A percentile compares a stretch with the other conserved stretches of the same genome.
Evolutionary conservation across 2,329 filamentous ascomycete genomes (phyloP).

Genomic region (Fusarium guadeloupense): DNA sequence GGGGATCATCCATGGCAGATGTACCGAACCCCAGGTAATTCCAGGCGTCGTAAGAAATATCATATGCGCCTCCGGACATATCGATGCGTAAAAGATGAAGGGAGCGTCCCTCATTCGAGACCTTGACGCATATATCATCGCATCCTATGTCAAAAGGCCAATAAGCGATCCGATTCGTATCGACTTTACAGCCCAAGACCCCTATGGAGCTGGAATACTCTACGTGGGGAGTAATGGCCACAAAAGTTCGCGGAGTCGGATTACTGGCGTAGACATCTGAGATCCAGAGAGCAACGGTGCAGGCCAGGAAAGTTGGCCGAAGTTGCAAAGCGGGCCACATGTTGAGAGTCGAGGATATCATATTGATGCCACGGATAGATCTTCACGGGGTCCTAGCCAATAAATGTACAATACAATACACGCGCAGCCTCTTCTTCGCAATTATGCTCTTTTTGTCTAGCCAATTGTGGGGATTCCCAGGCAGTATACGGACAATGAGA

Average conservation of each 20-base stretch:
- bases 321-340: too few relatives aligned
- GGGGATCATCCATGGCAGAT: slow-evolving; percentile 45
- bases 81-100: slow-evolving; percentile 67
- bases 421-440: too few relatives aligned
- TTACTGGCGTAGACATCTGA: too few relatives aligned
- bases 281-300: too few relatives aligned
- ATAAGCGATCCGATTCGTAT: slow-evolving; percentile 67
- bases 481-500: too few relatives aligned
- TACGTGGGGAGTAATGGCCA: slow-evolving; percentile 61
- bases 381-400: too few relatives aligned
- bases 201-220: slow-evolving; percentile 64
- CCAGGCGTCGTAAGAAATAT: slow-evolving; percentile 68
- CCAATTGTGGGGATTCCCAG: too few relatives aligned
- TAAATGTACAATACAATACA: too few relatives aligned
- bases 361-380: too few relatives aligned
- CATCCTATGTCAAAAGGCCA: slow-evolving; percentile 62
- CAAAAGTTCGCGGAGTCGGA: background rate
- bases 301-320: too few relatives aligned
- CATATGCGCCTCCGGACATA: slow-evolving; percentile 61
- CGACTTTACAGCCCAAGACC: slow-evolving; percentile 65
- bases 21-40: slow-evolving; percentile 62
- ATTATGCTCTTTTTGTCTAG: too few relatives aligned
- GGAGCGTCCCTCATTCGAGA: slow-evolving; percentile 56
- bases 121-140: slow-evolving; percentile 62
- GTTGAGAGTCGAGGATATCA: too few relatives aligned